Evolutionary conservation across 495 filamentous ascomycete species (phyloP).

Genomic region (Lepraria neglecta): DNA sequence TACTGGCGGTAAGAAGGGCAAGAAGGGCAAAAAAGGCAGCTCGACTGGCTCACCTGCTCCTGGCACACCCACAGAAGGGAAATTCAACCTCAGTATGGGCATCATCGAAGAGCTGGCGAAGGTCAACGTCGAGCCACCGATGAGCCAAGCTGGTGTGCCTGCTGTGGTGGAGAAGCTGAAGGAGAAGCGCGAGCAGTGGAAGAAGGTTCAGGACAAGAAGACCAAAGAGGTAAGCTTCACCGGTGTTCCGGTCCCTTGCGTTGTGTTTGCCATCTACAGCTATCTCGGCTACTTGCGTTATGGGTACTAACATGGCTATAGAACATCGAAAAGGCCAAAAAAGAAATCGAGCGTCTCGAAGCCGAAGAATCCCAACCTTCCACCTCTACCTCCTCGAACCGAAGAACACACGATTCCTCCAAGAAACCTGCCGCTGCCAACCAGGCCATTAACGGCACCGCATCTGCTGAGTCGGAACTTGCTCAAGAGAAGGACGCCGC

Average conservation of each 20-base stretch:
- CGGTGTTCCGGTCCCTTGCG: neutral
- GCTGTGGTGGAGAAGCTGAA: constrained; percentile 77
- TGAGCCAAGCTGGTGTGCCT: constrained; percentile 74
- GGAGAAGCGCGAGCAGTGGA: constrained; percentile 87
- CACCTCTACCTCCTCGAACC: constrained; percentile 30
- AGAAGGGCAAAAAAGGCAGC: constrained; percentile 75
- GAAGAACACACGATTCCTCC: constrained; percentile 35
- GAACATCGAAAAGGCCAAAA: constrained; percentile 68
- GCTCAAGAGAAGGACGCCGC: constrained; percentile 54
- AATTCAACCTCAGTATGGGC: constrained; percentile 81
- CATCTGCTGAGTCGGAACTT: constrained; percentile 48
- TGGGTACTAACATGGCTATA: constrained; percentile 33
- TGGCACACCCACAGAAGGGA: constrained; percentile 44
- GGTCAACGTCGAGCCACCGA: constrained; percentile 78
- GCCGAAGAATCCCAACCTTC: constrained; percentile 41
- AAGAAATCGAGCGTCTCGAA: constrained; percentile 60
- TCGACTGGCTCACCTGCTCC: constrained; percentile 42
- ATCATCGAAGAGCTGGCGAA: constrained; percentile 84
- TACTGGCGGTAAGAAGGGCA: constrained; percentile 77
- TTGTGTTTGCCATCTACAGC: neutral
- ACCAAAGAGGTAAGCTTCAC: constrained; percentile 72
- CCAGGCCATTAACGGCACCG: constrained; percentile 46
- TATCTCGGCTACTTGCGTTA: constrained; percentile 4
- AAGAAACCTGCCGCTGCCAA: constrained; percentile 50
- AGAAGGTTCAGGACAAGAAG: constrained; percentile 79